phyloP scores from a whole-genome alignment of 257 asterid genomes.

The Sherardia arvensis region DNA sequence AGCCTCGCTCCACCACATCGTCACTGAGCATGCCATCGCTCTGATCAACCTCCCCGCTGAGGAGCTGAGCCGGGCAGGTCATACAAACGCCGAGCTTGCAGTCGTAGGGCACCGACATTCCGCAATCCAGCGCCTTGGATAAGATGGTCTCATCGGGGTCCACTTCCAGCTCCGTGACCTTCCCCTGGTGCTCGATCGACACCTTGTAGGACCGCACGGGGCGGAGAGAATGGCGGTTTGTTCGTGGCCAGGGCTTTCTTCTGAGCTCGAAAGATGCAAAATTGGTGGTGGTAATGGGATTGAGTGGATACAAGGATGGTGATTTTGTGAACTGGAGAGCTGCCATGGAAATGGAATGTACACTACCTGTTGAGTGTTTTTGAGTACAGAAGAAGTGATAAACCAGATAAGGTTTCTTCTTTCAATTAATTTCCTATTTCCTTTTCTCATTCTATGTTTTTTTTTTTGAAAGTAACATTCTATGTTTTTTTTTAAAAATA shows the following conservation, averaged over 20 bases:
- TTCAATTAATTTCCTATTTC: background rate
- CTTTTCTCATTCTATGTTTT: too few relatives aligned
- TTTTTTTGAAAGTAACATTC: too few relatives aligned
- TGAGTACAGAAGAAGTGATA: background rate
- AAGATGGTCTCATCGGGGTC: conserved; percentile 80
- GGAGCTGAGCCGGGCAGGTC: conserved; percentile 85
- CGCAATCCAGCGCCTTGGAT: conserved; percentile 58
- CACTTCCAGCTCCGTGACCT: conserved; percentile 54
- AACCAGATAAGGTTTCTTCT: background rate
- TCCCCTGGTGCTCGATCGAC: conserved; percentile 47
- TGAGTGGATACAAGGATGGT: conserved; percentile 22
- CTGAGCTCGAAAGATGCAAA: conserved; percentile 12
- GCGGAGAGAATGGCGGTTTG: conserved; percentile 11
- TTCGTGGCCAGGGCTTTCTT: conserved; percentile 6
- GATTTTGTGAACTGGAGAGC: conserved; percentile 23
- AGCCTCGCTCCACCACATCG: conserved; percentile 82
- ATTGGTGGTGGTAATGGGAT: conserved; percentile 12
- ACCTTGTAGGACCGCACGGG: conserved; percentile 50
- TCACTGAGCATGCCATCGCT: conserved; percentile 98
- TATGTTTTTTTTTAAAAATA: too few relatives aligned
- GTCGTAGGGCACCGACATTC: conserved; percentile 63
- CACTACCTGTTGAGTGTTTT: background rate
- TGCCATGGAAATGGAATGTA: conserved; percentile 20
- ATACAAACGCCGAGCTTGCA: conserved; percentile 98
- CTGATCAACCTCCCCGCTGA: conserved; percentile 78